phyloP scores from a whole-genome alignment of 2,329 filamentous ascomycete species.

The Penicillium carneum region DNA sequence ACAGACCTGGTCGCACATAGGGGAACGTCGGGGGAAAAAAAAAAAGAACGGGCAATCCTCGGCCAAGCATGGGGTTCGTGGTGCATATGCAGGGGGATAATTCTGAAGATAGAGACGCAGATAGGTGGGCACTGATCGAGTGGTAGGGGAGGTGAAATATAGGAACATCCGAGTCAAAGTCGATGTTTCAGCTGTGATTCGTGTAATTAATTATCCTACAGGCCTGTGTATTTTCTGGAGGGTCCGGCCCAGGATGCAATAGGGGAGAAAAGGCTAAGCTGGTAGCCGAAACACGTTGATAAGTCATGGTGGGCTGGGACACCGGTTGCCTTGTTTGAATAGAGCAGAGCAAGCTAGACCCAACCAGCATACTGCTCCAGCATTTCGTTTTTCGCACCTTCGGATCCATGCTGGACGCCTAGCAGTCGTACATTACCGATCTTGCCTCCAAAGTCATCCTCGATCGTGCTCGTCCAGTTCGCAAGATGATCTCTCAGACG shows the following conservation, averaged over 20 bases:
- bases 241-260: conserved; percentile 13
- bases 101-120: conserved; percentile 7
- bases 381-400: conserved; percentile 53
- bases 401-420: conserved; percentile 56
- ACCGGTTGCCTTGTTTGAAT: conserved; percentile 15
- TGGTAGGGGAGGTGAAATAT: conserved; percentile 5
- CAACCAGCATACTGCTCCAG: conserved; percentile 50
- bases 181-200: conserved; percentile 17
- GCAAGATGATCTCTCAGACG: conserved; percentile 68
- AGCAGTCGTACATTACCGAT: conserved; percentile 56
- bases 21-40: neutral
- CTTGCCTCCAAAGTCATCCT: conserved; percentile 55
- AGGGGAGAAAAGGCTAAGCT: conserved; percentile 6
- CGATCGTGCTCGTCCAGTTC: conserved; percentile 65
- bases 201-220: conserved; percentile 17
- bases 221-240: conserved; percentile 14
- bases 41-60: neutral
- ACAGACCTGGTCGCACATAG: conserved; percentile 16
- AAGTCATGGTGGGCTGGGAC: neutral
- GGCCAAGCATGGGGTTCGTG: conserved; percentile 11
- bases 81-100: conserved; percentile 23
- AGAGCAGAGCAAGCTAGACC: conserved; percentile 34
- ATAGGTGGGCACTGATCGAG: conserved; percentile 5
- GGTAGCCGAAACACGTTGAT: conserved; percentile 11
- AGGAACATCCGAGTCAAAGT: conserved; percentile 8